A percentile compares a stretch with the other conserved stretches of the same genome.
Conservation (phyloP, 1,139 yeast species). For the Blastobotrys proliferans region DNA sequence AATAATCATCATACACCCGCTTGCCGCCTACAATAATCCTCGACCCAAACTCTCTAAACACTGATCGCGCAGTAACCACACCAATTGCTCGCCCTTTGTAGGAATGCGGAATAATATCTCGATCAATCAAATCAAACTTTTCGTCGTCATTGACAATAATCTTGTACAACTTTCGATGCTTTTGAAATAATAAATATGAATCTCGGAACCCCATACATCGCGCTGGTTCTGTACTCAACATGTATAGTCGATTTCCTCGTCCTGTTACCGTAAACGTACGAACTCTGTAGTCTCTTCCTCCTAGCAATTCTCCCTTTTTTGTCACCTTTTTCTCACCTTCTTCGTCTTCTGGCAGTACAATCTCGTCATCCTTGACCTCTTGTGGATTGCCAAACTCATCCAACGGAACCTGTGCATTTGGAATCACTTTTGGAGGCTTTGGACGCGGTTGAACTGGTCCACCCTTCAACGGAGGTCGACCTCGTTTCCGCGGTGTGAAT, state of each 20-base stretch:
- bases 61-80: constrained; percentile 84
- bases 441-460: constrained; percentile 9
- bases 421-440: constrained; percentile 1
- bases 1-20: constrained; percentile 82
- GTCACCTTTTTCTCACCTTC: constrained; percentile 77
- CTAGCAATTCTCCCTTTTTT: constrained; percentile 60
- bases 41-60: constrained; percentile 91
- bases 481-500: constrained; percentile 20
- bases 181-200: constrained; percentile 83
- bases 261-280: constrained; percentile 76
- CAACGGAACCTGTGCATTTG: constrained; percentile 28
- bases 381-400: constrained; percentile 46
- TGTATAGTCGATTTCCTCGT: constrained; percentile 68
- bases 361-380: constrained; percentile 71
- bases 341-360: constrained; percentile 72
- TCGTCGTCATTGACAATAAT: constrained; percentile 72
- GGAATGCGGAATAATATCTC: constrained; percentile 82
- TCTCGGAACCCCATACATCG: constrained; percentile 92
- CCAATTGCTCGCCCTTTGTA: constrained; percentile 89
- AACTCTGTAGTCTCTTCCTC: constrained; percentile 75
- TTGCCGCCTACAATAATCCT: constrained; percentile 74
- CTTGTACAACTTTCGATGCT: constrained; percentile 70
- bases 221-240: constrained; percentile 96
- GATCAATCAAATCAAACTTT: constrained; percentile 74
- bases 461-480: constrained; percentile 17